Percentiles rank a stretch among this genome's conserved stretches.
phyloP scores from a whole-genome alignment of 2,329 filamentous ascomycete species.

The Penicillium paneum region DNA sequence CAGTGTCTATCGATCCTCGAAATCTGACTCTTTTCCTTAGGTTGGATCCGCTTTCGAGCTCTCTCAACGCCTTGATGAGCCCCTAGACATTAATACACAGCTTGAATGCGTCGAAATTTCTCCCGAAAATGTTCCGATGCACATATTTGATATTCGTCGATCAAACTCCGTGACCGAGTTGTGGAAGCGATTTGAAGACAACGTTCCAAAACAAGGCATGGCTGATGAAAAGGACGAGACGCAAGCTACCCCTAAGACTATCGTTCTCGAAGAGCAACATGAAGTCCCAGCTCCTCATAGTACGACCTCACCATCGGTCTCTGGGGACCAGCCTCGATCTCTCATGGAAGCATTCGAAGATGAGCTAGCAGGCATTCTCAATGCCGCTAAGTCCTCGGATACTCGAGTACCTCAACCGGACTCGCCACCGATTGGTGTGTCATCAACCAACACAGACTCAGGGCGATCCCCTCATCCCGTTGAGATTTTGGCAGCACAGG shows the following conservation, averaged over 20 bases:
- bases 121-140: slow-evolving; percentile 33
- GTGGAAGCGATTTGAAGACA: slow-evolving; percentile 36
- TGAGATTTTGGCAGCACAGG: slow-evolving; percentile 31
- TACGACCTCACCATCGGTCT: slow-evolving; percentile 3
- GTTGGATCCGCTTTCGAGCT: slow-evolving; percentile 49
- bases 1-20: too few species aligned
- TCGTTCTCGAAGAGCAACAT: neutral
- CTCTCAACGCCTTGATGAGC: slow-evolving; percentile 46
- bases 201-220: neutral
- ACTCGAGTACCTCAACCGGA: slow-evolving; percentile 12
- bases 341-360: slow-evolving; percentile 41
- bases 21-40: slow-evolving; percentile 27
- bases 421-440: slow-evolving; percentile 9
- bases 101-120: slow-evolving; percentile 10
- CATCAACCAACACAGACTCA: slow-evolving; percentile 10
- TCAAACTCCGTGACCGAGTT: slow-evolving; percentile 39
- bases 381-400: slow-evolving; percentile 15
- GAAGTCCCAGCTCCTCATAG: slow-evolving; percentile 14
- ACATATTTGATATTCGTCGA: slow-evolving; percentile 47
- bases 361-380: slow-evolving; percentile 38
- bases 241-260: neutral
- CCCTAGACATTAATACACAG: slow-evolving; percentile 19
- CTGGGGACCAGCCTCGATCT: slow-evolving; percentile 26
- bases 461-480: slow-evolving; percentile 22
- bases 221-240: slow-evolving; percentile 1